phyloP scores from a whole-genome alignment of 2,329 filamentous ascomycete genomes.

The Coleophoma cylindrospora region DNA sequence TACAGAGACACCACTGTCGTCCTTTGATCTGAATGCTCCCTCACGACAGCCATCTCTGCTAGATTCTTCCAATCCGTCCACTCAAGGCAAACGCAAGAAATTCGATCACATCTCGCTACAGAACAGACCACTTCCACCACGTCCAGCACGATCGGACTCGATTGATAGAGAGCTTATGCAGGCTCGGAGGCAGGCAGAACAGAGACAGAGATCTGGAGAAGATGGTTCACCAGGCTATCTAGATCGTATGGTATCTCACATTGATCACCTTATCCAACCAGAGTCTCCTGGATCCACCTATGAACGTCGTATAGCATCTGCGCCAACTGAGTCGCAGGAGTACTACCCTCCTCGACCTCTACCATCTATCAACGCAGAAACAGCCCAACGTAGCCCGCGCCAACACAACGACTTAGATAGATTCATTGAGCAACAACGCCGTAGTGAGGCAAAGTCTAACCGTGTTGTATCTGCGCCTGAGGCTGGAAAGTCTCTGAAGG shows the following conservation, averaged over 20 bases:
- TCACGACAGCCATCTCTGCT: background rate
- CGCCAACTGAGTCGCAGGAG: slow-evolving; percentile 27
- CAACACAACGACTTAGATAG: slow-evolving; percentile 5
- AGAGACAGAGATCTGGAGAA: slow-evolving; percentile 18
- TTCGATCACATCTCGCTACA: slow-evolving; percentile 13
- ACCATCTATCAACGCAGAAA: slow-evolving; percentile 19
- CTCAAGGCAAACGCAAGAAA: slow-evolving; percentile 1
- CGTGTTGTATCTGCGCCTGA: slow-evolving; percentile 26
- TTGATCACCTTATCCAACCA: slow-evolving; percentile 51
- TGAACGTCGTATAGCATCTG: slow-evolving; percentile 39
- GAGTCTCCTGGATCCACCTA: slow-evolving; percentile 7
- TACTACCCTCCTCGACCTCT: slow-evolving; percentile 8
- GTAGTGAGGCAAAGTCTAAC: slow-evolving; percentile 10
- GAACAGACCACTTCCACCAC: slow-evolving; percentile 22
- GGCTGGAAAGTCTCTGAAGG: slow-evolving; percentile 7
- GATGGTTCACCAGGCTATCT: slow-evolving; percentile 41
- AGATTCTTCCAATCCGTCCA: background rate
- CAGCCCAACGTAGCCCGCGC: slow-evolving; percentile 15
- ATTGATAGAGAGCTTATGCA: slow-evolving; percentile 22
- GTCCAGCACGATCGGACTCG: slow-evolving; percentile 23
- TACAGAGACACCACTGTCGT: background rate
- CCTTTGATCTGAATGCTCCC: background rate
- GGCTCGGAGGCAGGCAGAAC: slow-evolving; percentile 22
- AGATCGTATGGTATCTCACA: slow-evolving; percentile 53
- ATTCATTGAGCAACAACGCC: slow-evolving; percentile 7